Evolutionary conservation across 106 monocot genomes (phyloP).

Genomic region (Gastrodia elata): DNA sequence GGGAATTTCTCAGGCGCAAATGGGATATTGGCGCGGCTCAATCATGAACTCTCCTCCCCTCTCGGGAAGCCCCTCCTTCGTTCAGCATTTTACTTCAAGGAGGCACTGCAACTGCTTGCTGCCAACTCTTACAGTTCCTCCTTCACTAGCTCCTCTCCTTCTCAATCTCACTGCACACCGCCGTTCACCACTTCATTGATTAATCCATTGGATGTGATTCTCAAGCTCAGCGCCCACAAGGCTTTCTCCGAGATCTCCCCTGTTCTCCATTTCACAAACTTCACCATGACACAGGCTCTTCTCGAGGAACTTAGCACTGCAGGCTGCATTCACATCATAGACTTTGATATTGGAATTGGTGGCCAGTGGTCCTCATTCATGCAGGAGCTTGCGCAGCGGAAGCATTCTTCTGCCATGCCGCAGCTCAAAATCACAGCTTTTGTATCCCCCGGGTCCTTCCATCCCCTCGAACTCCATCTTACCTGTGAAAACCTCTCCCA

Average conservation of each 20-base stretch:
- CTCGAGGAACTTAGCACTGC: conserved; percentile 46
- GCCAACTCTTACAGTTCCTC: not conserved
- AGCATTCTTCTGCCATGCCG: conserved; percentile 16
- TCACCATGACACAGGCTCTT: conserved; percentile 68
- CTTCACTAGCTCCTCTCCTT: not conserved
- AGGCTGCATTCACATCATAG: conserved; percentile 64
- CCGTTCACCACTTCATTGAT: conserved; percentile 2
- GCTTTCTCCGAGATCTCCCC: conserved; percentile 81
- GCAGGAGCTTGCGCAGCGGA: conserved; percentile 71
- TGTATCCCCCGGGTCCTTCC: conserved; percentile 35
- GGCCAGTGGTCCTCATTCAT: conserved; percentile 93
- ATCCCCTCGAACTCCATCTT: conserved; percentile 68
- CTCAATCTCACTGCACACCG: not conserved
- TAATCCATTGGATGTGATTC: conserved; percentile 48
- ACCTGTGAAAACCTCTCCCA: conserved; percentile 59
- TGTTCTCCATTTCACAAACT: conserved; percentile 75
- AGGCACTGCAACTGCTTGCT: conserved; percentile 32
- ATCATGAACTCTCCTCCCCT: conserved; percentile 72
- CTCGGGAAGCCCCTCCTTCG: conserved; percentile 71
- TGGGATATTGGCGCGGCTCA: conserved; percentile 99
- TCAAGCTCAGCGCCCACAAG: conserved; percentile 83
- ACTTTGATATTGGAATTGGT: conserved; percentile 84
- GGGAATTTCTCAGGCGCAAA: conserved; percentile 65
- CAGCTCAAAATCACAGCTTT: conserved; percentile 71
- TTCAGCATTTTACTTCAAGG: conserved; percentile 73